These are phyloP conservation scores for Achlya hypogyna DNA, from an alignment of 352 stramenopile species.

Conservation along the genomic window DNA sequence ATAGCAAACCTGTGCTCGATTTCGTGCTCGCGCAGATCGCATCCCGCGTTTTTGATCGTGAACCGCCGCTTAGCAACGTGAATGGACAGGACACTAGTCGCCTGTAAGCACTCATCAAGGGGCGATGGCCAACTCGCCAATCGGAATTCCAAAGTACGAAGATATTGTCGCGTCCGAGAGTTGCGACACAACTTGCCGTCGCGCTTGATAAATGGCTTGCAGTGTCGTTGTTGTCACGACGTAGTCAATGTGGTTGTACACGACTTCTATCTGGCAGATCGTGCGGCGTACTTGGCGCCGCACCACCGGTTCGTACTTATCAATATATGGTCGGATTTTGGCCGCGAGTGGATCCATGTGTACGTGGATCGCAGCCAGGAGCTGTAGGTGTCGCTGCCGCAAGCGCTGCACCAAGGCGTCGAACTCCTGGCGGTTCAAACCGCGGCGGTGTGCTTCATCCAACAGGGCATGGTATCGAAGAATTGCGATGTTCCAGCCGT, in stretches of 20 bases:
- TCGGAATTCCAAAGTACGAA: slow-evolving; percentile 10
- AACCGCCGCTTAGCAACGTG: slow-evolving; percentile 1
- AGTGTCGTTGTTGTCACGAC: slow-evolving; percentile 11
- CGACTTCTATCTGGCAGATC: not conserved
- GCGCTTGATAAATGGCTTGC: slow-evolving; percentile 20
- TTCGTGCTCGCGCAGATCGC: slow-evolving; percentile 13
- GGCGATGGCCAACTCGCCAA: not conserved
- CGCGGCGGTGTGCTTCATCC: slow-evolving; percentile 38
- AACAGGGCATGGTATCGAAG: slow-evolving; percentile 38
- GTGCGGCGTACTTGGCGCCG: not conserved
- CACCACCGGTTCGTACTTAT: slow-evolving; percentile 16
- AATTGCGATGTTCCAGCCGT: not conserved
- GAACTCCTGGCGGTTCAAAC: not conserved
- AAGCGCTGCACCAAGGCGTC: not conserved
- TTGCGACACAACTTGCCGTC: slow-evolving; percentile 16
- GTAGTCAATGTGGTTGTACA: not conserved
- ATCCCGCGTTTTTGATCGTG: slow-evolving; percentile 2
- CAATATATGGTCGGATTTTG: not conserved
- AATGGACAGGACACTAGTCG: not conserved
- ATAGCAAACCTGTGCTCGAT: slow-evolving; percentile 7
- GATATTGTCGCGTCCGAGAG: slow-evolving; percentile 12
- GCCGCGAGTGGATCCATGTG: not conserved
- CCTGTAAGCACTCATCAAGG: not conserved
- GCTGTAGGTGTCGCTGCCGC: not conserved
- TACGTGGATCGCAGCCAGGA: not conserved